Evolutionary conservation across 2,329 filamentous ascomycete species (phyloP).

Genomic region (Penicillium occitanis): DNA sequence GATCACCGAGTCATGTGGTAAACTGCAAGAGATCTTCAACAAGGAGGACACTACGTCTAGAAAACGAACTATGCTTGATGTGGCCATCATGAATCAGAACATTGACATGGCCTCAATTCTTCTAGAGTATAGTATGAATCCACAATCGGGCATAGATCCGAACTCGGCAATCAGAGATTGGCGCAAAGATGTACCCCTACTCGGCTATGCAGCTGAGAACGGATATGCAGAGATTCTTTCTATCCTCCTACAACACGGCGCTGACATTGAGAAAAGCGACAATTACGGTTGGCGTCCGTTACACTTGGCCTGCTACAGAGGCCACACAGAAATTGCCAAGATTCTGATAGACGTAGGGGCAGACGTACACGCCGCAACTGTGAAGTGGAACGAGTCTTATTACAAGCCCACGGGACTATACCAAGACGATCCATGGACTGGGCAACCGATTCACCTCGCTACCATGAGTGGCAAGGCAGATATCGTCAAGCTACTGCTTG

Average conservation of each 20-base stretch:
- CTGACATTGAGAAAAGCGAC: background rate
- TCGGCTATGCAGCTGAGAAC: background rate
- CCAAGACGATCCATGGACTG: background rate
- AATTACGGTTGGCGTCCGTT: background rate
- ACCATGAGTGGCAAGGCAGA: background rate
- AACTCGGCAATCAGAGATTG: background rate
- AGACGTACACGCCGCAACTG: background rate
- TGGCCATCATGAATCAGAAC: background rate
- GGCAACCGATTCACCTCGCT: background rate
- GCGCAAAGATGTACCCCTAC: background rate
- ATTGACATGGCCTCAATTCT: background rate
- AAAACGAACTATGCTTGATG: background rate
- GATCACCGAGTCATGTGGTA: background rate
- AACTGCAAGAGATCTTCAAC: background rate
- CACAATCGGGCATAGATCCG: background rate
- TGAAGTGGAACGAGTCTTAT: background rate
- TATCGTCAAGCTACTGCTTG: background rate
- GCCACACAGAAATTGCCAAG: background rate
- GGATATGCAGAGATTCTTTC: background rate
- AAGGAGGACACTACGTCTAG: background rate
- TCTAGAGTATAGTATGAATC: background rate
- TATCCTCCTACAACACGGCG: background rate
- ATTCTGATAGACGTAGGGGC: background rate
- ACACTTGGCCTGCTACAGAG: background rate
- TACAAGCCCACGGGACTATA: background rate